phyloP scores from a whole-genome alignment of 768 basidiomycete genomes.

The Rhodotorula kratochvilovae region DNA sequence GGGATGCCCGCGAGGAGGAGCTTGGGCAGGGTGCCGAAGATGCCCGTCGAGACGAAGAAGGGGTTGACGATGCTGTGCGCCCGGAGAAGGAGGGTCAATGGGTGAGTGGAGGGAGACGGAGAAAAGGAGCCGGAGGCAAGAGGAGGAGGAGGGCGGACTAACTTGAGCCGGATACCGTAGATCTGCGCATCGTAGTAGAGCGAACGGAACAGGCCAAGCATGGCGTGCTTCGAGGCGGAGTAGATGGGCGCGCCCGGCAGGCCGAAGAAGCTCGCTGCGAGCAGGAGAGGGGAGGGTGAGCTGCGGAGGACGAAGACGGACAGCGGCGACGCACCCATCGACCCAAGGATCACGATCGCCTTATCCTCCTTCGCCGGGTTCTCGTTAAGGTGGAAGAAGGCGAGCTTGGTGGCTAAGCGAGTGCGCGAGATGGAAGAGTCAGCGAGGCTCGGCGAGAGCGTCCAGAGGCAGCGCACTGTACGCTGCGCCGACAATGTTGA shows the following conservation, averaged over 20 bases:
- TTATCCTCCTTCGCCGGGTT: slow-evolving; percentile 45
- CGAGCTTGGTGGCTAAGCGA: slow-evolving; percentile 54
- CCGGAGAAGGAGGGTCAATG: too few relatives aligned
- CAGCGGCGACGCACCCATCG: slow-evolving; percentile 52
- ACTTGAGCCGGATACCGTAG: slow-evolving; percentile 55
- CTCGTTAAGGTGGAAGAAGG: slow-evolving; percentile 54
- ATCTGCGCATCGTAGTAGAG: slow-evolving; percentile 49
- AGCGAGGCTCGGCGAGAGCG: not conserved
- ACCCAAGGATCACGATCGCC: slow-evolving; percentile 56
- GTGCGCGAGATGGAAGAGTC: not conserved
- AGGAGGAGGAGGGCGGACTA: slow-evolving; percentile 7
- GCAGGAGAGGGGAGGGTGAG: not conserved
- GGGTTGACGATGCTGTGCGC: not conserved
- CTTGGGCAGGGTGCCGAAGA: slow-evolving; percentile 51
- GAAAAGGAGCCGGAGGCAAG: not conserved
- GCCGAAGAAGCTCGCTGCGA: slow-evolving; percentile 55
- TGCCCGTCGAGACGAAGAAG: slow-evolving; percentile 36
- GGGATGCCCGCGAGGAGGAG: slow-evolving; percentile 52
- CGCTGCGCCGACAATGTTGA: slow-evolving; percentile 55
- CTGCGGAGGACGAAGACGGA: not conserved
- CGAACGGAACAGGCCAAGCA: slow-evolving; percentile 57
- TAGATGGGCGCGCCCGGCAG: slow-evolving; percentile 54
- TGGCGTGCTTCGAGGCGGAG: slow-evolving; percentile 41
- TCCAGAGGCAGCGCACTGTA: slow-evolving; percentile 51
- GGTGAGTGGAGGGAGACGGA: not conserved